These are phyloP conservation scores for Cytospora paraplurivora DNA, from an alignment of 2,329 filamentous ascomycete genomes.

Conservation along the genomic window DNA sequence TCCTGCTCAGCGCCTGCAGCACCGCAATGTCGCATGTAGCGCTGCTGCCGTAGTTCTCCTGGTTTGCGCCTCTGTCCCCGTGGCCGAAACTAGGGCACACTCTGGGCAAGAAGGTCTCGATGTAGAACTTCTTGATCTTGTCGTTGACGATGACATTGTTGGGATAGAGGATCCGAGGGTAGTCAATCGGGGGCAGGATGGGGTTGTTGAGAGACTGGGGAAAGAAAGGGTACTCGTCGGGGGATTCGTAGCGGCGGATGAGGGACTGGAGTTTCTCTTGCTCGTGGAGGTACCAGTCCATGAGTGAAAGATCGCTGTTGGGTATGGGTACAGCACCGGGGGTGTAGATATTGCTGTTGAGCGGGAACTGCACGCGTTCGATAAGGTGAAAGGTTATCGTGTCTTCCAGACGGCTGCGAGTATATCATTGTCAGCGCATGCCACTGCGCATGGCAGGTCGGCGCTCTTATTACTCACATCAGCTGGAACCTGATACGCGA, in stretches of 20 bases:
- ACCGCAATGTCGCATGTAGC: slow-evolving; percentile 89
- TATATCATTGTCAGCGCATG: background rate
- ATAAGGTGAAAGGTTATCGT: slow-evolving; percentile 97
- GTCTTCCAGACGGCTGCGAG: slow-evolving; percentile 83
- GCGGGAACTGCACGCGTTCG: slow-evolving; percentile 94
- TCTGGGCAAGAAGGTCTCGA: slow-evolving; percentile 77
- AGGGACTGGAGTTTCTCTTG: slow-evolving; percentile 90
- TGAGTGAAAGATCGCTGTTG: slow-evolving; percentile 71
- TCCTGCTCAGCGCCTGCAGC: slow-evolving; percentile 83
- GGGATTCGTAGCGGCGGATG: slow-evolving; percentile 91
- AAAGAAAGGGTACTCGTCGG: slow-evolving; percentile 98
- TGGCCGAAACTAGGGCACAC: slow-evolving; percentile 79
- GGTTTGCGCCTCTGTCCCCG: slow-evolving; percentile 77
- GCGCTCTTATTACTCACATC: slow-evolving; percentile 63
- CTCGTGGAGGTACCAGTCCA: slow-evolving; percentile 91
- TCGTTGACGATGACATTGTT: slow-evolving; percentile 92
- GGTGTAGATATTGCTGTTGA: slow-evolving; percentile 85
- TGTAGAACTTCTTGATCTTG: slow-evolving; percentile 84
- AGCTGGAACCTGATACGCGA: slow-evolving; percentile 90
- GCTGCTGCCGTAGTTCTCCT: slow-evolving; percentile 94
- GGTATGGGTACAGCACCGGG: slow-evolving; percentile 81
- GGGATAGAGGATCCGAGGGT: slow-evolving; percentile 82
- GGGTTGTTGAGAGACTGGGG: slow-evolving; percentile 75
- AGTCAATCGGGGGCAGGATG: slow-evolving; percentile 84
- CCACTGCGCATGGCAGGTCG: background rate